A percentile compares a stretch with the other conserved stretches of the same genome.
Evolutionary conservation across 106 monocot species (phyloP).

Genomic region (Agapanthus africanus): DNA sequence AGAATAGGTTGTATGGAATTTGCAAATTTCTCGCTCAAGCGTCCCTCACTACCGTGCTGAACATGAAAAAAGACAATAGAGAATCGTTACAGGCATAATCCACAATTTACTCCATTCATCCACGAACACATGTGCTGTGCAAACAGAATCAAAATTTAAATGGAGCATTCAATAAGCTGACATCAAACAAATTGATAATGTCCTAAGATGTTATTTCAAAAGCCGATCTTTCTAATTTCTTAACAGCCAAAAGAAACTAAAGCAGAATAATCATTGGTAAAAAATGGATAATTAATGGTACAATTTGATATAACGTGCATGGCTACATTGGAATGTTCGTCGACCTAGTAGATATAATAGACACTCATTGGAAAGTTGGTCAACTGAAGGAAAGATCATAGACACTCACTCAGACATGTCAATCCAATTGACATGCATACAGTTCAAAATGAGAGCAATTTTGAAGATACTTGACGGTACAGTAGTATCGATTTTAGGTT

Average conservation of each 20-base stretch:
- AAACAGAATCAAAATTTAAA: background rate
- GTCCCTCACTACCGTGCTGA: conserved; percentile 96
- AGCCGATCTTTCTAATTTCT: background rate
- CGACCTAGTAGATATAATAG: background rate
- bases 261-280: no score
- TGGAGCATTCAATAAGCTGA: background rate
- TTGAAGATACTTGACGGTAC: no score
- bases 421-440: no score
- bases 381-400: no score
- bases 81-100: background rate
- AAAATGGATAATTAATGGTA: background rate
- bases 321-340: background rate
- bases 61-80: conserved; percentile 5
- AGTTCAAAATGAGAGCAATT: no score
- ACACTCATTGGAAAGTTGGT: background rate
- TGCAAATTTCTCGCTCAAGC: conserved; percentile 64
- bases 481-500: no score
- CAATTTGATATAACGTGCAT: background rate
- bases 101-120: background rate
- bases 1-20: conserved; percentile 60
- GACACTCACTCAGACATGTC: no score
- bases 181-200: background rate
- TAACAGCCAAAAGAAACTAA: background rate
- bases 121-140: background rate
- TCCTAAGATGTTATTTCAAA: no score